Base-by-base conservation (phyloP, 371 early-diverging fungal genomes). In the Globomyces sp. region DNA sequence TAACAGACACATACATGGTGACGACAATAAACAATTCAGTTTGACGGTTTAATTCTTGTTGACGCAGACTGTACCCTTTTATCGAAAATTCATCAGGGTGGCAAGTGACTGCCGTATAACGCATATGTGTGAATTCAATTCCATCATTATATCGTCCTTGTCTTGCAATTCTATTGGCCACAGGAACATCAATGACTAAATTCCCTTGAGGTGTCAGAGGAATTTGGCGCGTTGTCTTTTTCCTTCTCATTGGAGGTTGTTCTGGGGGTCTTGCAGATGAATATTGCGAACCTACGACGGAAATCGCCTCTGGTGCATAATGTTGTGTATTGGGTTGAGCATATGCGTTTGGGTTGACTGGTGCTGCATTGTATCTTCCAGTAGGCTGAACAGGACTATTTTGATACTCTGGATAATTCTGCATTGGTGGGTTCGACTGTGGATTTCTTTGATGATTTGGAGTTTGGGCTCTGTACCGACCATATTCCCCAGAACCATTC, bases 31-130 rank as follows among this genome's bases (percentile, higher is more conserved):
- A 71, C n/a, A 94, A 73, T 73, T 93, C 94, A 8, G 93, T 94
- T 44, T 84, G 57, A 46, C 93, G 80, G 43, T 82, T 79, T 68
- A 85, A 83, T 37, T 89, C 71, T 47, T 78, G 76, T 2, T 86
- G 92, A 5, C 92, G 84, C 59, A 94, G 76, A 1, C 87, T 88
- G 74, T 90, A 93, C 24, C 60, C 60, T 42, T 62, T 24, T 4
- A 34, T 9, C 24, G n/a, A 9, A 51, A 67, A 67, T 5, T 55
- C 65, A 24, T 67, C 41, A n/a, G 67, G 49, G 37, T 67, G 13
- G 45, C 69, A 66, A 77, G 87, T 86, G 42, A 82, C 88, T 1
- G 90, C 89, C 0, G 89, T 86, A 75, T 90, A 90, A 39, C 89
- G 76, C 83, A 88, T 81, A 60, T 82, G 79, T 5, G 45, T 36